phyloP scores from a whole-genome alignment of 305 asterid species.

The Fraxinus ornus region DNA sequence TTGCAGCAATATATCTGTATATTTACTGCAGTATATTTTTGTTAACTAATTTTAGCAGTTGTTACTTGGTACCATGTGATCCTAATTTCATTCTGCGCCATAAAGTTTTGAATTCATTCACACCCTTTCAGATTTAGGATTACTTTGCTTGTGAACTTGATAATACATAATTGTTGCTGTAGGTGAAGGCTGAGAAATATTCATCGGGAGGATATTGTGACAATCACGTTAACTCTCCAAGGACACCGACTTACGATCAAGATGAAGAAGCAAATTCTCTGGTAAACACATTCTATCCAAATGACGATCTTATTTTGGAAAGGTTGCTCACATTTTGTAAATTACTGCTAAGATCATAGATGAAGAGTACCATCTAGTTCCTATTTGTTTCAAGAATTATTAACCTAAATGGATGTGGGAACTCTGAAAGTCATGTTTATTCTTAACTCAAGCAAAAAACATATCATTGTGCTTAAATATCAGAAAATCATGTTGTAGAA shows the following conservation, averaged over 20 bases:
- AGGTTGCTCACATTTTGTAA: background rate
- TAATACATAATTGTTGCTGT: constrained; percentile 6
- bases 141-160: background rate
- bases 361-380: background rate
- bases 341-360: background rate
- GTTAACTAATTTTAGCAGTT: background rate
- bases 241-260: constrained; percentile 67
- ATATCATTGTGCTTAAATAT: background rate
- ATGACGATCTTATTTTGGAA: background rate
- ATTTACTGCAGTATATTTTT: background rate
- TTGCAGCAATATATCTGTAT: background rate
- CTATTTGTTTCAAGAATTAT: background rate
- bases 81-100: background rate
- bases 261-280: constrained; percentile 70
- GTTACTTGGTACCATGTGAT: background rate
- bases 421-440: background rate
- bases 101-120: background rate
- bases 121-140: background rate
- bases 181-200: constrained; percentile 91
- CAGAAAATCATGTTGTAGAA: background rate
- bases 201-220: constrained; percentile 51
- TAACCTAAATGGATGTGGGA: background rate
- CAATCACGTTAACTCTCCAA: constrained; percentile 56
- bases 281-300: constrained; percentile 38
- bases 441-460: background rate